Percentiles rank a stretch among this genome's conserved stretches.
Evolutionary conservation across 768 basidiomycete species (phyloP).

Genomic region (Kwoniella shandongensis): DNA sequence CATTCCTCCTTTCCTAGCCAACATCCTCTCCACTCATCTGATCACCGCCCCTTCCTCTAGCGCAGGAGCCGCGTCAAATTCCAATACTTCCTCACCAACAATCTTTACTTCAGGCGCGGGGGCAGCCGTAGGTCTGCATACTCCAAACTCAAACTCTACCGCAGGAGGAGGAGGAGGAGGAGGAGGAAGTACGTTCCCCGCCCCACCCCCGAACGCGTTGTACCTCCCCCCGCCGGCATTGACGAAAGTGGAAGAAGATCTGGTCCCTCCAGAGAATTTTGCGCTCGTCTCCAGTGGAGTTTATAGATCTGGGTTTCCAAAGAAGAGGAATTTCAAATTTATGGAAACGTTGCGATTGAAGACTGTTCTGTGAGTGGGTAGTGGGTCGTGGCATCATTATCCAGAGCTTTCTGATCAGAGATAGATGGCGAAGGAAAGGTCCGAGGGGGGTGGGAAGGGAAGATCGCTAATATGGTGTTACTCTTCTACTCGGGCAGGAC

Average conservation of each 20-base stretch:
- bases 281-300: conserved; percentile 48
- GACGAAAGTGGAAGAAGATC: conserved; percentile 37
- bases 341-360: conserved; percentile 52
- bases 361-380: conserved; percentile 54
- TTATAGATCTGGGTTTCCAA: conserved; percentile 53
- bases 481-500: conserved; percentile 29
- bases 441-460: neutral
- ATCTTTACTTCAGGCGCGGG: neutral
- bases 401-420: neutral
- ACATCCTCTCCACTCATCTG: conserved; percentile 10
- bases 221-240: conserved; percentile 45
- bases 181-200: neutral
- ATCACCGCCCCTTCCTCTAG: neutral
- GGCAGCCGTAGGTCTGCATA: no score
- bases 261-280: conserved; percentile 55
- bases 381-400: no score
- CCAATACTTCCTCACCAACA: neutral
- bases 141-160: neutral
- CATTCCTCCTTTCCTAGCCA: conserved; percentile 17
- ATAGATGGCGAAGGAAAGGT: neutral
- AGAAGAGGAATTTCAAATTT: conserved; percentile 53
- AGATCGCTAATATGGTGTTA: no score
- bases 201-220: conserved; percentile 22
- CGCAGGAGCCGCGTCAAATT: neutral
- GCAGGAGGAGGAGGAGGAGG: neutral